Evolutionary conservation across 2,329 filamentous ascomycete species (phyloP), one percentile per base, ranked within the genome.

Genomic region (Pseudopyrenochaeta lycopersici): DNA sequence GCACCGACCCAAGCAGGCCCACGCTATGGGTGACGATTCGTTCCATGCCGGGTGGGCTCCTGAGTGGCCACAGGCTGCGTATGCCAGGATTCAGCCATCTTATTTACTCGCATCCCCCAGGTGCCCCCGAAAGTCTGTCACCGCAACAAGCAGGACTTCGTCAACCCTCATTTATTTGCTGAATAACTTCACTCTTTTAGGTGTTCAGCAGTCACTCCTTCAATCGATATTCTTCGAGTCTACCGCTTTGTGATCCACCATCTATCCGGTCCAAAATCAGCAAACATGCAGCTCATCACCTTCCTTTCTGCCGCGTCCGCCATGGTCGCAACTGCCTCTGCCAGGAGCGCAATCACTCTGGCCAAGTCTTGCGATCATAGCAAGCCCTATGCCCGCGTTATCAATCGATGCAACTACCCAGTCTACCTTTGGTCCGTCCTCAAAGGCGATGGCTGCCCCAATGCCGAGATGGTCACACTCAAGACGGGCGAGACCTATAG

Each of bases 151-250:
- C 71, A 72, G 71, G 73, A 73, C 66, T 68, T 73, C 57, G 67
- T 69, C 62, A 65, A 67, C 63, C 60, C 66, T 67, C 58, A 66
- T 72, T 73, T 51, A 68, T 73, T 72, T 63, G 72, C 71, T 74
- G 72, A 68, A 71, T 67, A 73, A 64, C 73, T 76, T 73, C 73
- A 76, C 72, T 76, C 74, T 41, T 74, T 75, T 57, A 76, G 72
- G 69, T 73, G 58, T 67, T 72, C 71, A 63, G 71, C 71, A 68
- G 55, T 68, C 74, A 63, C 56, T 76, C 74, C 27, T 73, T 42
- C 55, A 32, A 51, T 49, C 63, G 50, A 46, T 53, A 51, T 58
- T 45, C 50, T 56, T 58, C 61, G 56, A 67, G 59, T 59, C 61
- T 60, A 54, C 20, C 54, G 57, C 63, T 23, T 58, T 54, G 50